A percentile compares a stretch with the other conserved stretches of the same genome.
phyloP scores from a whole-genome alignment of 352 stramenopile genomes.

The Phytophthora meadii region DNA sequence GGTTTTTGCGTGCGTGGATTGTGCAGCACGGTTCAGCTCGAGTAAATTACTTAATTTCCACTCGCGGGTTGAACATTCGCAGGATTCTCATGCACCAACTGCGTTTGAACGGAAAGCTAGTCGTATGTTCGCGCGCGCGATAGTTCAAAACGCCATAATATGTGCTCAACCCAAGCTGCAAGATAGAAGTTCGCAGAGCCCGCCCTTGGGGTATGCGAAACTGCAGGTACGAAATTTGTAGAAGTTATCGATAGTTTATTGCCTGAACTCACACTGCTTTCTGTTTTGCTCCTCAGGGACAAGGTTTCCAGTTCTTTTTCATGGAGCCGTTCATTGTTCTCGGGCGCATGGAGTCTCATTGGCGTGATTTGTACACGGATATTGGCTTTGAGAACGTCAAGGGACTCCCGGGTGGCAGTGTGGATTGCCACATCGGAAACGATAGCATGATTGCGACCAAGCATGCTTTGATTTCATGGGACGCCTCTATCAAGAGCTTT shows the following conservation, averaged over 20 bases:
- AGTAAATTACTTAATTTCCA: constrained; percentile 66
- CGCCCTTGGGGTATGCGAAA: constrained; percentile 75
- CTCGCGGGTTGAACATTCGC: constrained; percentile 44
- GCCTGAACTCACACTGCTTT: constrained; percentile 13
- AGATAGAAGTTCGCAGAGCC: constrained; percentile 23
- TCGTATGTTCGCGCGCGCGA: constrained; percentile 48
- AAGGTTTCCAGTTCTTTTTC: constrained; percentile 73
- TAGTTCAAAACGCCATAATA: constrained; percentile 59
- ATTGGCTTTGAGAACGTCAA: constrained; percentile 52
- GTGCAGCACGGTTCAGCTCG: constrained; percentile 56
- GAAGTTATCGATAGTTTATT: neutral
- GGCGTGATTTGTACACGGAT: constrained; percentile 65
- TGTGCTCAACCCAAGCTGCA: constrained; percentile 44
- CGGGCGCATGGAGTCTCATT: constrained; percentile 60
- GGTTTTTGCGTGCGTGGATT: constrained; percentile 58
- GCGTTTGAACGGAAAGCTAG: constrained; percentile 48
- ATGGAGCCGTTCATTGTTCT: constrained; percentile 71
- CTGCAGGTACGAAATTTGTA: constrained; percentile 56
- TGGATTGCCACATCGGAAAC: constrained; percentile 82
- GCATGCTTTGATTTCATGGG: constrained; percentile 80
- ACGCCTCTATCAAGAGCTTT: constrained; percentile 50
- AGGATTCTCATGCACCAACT: constrained; percentile 5
- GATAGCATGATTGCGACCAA: constrained; percentile 59
- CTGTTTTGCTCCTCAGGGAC: constrained; percentile 43
- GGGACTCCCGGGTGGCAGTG: constrained; percentile 54